These are phyloP conservation scores for Lasiosphaeria ovina DNA, from an alignment of 495 filamentous ascomycete genomes.

Conservation along the genomic window DNA sequence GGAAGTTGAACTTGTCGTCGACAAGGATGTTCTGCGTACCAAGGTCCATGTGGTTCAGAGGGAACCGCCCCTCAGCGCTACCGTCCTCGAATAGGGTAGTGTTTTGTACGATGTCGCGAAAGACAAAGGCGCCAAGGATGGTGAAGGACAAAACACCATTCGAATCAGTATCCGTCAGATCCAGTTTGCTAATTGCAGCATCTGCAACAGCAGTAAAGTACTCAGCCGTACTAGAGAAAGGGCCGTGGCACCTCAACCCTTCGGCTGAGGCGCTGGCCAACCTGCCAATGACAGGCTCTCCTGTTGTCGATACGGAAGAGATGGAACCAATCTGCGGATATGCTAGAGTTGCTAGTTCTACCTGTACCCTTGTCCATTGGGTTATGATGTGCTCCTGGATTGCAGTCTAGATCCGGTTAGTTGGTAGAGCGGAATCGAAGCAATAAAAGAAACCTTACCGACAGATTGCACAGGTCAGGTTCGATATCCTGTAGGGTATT, in stretches of 20 bases:
- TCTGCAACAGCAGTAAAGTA: constrained; percentile 2
- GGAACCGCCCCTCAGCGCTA: constrained; percentile 13
- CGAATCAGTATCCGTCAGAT: not conserved
- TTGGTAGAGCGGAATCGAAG: not conserved
- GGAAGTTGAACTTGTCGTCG: constrained; percentile 27
- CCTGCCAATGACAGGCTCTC: not conserved
- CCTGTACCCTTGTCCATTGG: constrained; percentile 27
- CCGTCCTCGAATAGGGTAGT: constrained; percentile 3
- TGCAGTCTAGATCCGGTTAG: constrained; percentile 2
- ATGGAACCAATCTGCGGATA: constrained; percentile 20
- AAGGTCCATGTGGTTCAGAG: constrained; percentile 33
- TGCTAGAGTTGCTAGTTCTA: constrained; percentile 14
- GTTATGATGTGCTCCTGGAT: constrained; percentile 31
- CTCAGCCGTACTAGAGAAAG: not conserved
- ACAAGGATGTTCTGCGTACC: constrained; percentile 34
- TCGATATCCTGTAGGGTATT: constrained; percentile 27
- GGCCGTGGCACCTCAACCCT: not conserved
- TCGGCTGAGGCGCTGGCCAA: not conserved
- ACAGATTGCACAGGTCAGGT: constrained; percentile 22
- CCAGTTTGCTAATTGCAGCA: not conserved
- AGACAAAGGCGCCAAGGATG: constrained; percentile 7
- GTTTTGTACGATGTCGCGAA: constrained; percentile 7
- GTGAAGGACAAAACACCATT: not conserved
- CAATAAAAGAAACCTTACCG: constrained; percentile 15
- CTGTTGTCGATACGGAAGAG: not conserved